Conservation (phyloP, 1,139 yeast genomes). For the Taiozyma sp. region DNA sequence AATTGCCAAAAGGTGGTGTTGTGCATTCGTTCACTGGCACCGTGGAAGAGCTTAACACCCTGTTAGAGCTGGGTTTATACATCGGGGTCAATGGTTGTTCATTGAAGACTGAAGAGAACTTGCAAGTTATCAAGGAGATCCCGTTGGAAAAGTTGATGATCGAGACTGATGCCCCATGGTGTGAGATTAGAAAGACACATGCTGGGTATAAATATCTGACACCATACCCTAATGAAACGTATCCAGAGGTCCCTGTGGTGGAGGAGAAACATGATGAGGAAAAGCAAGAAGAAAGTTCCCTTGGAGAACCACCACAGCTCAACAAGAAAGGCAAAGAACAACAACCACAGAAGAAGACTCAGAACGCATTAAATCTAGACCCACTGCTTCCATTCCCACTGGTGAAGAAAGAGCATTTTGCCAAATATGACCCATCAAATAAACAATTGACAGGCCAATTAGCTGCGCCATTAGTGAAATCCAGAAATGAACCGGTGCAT, state of each 20-base stretch:
- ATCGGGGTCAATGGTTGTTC: conserved; percentile 94
- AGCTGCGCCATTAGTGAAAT: conserved; percentile 60
- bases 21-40: conserved; percentile 96
- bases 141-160: conserved; percentile 71
- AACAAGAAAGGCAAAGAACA: not conserved
- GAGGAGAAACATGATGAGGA: not conserved
- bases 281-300: not conserved
- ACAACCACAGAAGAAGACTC: not conserved
- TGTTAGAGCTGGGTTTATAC: conserved; percentile 56
- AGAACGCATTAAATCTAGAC: conserved; percentile 27
- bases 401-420: conserved; percentile 59
- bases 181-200: conserved; percentile 84
- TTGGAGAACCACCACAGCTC: conserved; percentile 1
- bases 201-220: conserved; percentile 60
- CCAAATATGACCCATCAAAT: conserved; percentile 21
- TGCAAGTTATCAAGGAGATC: conserved; percentile 57
- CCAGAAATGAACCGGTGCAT: conserved; percentile 89
- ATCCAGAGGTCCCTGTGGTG: conserved; percentile 35
- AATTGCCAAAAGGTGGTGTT: conserved; percentile 36
- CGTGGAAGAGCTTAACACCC: conserved; percentile 35
- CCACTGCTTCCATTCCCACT: conserved; percentile 56
- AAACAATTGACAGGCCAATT: conserved; percentile 28
- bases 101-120: conserved; percentile 68
- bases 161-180: conserved; percentile 99
- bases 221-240: conserved; percentile 49